Evolutionary conservation across 2,329 filamentous ascomycete species (phyloP), one percentile per base, ranked within the genome.

Genomic region (Harringtonia aguacate): DNA sequence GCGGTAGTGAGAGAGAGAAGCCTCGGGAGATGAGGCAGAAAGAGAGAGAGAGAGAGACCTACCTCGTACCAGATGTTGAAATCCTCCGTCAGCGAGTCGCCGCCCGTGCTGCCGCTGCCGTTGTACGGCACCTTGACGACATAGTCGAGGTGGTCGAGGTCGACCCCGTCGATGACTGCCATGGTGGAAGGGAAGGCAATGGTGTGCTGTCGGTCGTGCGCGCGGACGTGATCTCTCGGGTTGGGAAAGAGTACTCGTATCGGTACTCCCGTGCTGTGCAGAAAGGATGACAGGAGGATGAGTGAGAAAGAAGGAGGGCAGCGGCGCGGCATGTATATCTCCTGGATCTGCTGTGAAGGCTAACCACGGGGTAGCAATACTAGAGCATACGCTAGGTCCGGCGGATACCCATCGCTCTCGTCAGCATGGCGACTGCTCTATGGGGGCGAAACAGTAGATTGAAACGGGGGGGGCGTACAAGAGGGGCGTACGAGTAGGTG

Each of bases 1-100:
- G 46, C 47, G 48, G 54, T 44, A n/a, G 8, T 47, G 50, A 39
- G 36, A 57, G n/a, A n/a, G n/a, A n/a, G n/a, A n/a, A n/a, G n/a
- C n/a, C n/a, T n/a, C n/a, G n/a, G n/a, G n/a, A n/a, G n/a, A n/a
- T n/a, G n/a, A n/a, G n/a, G n/a, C n/a, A n/a, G n/a, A n/a, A n/a
- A n/a, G n/a, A n/a, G n/a, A n/a, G n/a, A 56, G 28, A 31, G 4
- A 24, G 8, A 4, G 14, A 29, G 4, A 58, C 72, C 57, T 65
- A 82, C 79, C 65, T 84, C 73, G 58, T 90, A 90, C 70, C 75
- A 88, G 49, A 87, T 71, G 63, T 90, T 90, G 53, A 90, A 69
- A 58, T 90, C 70, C 51, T 84, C 66, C 1, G 67, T 67, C 47
- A 79, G 64, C 22, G 83, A 79, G 61, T 88, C 70, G 47, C 84